Percentiles rank a stretch among this genome's conserved stretches.
Evolutionary conservation across 345 rosid species (phyloP).

Genomic region (Bruguiera parviflora): DNA sequence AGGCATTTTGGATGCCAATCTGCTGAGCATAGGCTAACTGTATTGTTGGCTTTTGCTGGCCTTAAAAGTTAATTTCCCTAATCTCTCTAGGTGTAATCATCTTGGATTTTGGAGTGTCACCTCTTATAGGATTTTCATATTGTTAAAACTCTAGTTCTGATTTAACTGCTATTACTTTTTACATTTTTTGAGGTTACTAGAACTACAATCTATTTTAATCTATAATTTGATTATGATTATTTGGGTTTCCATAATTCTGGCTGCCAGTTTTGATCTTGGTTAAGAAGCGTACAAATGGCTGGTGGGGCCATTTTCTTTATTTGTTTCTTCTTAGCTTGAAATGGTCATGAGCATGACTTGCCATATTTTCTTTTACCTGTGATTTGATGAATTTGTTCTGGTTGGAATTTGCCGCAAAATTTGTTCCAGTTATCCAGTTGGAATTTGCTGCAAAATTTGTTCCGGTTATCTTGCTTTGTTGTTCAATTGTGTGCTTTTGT

Average conservation of each 20-base stretch:
- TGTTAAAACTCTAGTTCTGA: not conserved
- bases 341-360: not conserved
- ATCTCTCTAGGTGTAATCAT: not conserved
- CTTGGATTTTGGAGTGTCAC: not conserved
- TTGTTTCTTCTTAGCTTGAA: not conserved
- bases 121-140: not conserved
- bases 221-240: not conserved
- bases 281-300: not conserved
- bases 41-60: too few relatives aligned
- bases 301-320: not conserved
- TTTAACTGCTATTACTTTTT: not conserved
- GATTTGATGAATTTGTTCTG: not conserved
- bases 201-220: not conserved
- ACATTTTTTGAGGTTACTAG: not conserved
- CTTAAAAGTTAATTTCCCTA: not conserved
- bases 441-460: not conserved
- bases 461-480: not conserved
- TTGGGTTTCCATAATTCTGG: not conserved
- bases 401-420: not conserved
- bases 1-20: not conserved
- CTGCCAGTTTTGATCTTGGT: not conserved
- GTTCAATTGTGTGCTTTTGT: not conserved
- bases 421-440: not conserved
- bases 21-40: not conserved
- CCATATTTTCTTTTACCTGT: not conserved